Conservation (phyloP, 306 rosid species). For the Sesbania bispinosa region DNA sequence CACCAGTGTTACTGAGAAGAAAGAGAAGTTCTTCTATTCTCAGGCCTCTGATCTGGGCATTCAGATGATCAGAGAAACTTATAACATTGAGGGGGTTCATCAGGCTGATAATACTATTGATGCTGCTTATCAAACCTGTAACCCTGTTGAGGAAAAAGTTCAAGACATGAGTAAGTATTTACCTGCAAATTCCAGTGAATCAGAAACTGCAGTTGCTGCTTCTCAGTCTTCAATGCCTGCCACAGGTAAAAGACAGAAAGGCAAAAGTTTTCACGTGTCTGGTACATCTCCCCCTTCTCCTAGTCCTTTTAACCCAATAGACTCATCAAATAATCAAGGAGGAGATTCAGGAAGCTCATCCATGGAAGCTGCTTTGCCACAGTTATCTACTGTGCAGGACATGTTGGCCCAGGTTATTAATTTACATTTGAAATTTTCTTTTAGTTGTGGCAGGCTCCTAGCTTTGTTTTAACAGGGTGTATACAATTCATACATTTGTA, state of each 20-base stretch:
- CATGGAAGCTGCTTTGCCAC: slow-evolving; percentile 49
- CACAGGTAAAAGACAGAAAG: slow-evolving; percentile 59
- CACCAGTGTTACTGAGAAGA: slow-evolving; percentile 40
- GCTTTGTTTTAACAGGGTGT: no score
- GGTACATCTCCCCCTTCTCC: slow-evolving; percentile 44
- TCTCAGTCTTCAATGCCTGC: slow-evolving; percentile 46
- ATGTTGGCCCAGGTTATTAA: slow-evolving; percentile 60
- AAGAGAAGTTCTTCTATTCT: slow-evolving; percentile 61
- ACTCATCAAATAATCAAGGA: slow-evolving; percentile 47
- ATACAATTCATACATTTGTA: background rate
- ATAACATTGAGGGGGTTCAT: slow-evolving; percentile 34
- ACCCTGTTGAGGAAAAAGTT: slow-evolving; percentile 35
- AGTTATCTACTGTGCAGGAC: slow-evolving; percentile 49
- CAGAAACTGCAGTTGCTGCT: slow-evolving; percentile 34
- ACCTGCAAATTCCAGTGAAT: slow-evolving; percentile 35
- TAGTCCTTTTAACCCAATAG: slow-evolving; percentile 46
- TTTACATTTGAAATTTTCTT: background rate
- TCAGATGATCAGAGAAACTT: slow-evolving; percentile 57
- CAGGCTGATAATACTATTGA: slow-evolving; percentile 35
- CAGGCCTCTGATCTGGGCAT: slow-evolving; percentile 68
- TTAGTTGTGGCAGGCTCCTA: no score
- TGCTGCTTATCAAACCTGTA: slow-evolving; percentile 26
- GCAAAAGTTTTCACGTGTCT: slow-evolving; percentile 47
- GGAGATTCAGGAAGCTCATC: slow-evolving; percentile 39
- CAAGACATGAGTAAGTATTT: slow-evolving; percentile 41